Evolutionary conservation across 2,329 filamentous ascomycete genomes (phyloP).

Genomic region (Venturia pyrina): DNA sequence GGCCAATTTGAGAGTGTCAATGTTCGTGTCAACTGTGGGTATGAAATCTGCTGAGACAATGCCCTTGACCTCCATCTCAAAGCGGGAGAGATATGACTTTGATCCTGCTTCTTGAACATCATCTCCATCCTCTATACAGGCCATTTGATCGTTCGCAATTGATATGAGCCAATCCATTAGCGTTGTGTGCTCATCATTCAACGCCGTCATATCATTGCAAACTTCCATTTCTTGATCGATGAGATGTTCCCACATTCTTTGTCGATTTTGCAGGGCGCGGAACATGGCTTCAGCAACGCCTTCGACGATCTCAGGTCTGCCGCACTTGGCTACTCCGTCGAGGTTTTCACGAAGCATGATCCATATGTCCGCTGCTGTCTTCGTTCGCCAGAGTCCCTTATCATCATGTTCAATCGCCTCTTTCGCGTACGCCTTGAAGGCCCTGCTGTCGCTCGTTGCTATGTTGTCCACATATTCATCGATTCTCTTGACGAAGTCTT

Average conservation of each 20-base stretch:
- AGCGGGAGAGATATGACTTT: constrained; percentile 74
- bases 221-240: constrained; percentile 74
- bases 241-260: constrained; percentile 78
- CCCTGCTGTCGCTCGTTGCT: constrained; percentile 67
- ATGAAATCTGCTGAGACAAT: constrained; percentile 74
- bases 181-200: constrained; percentile 62
- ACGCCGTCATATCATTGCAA: constrained; percentile 50
- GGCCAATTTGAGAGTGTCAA: constrained; percentile 69
- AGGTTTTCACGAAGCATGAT: constrained; percentile 94
- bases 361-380: constrained; percentile 90
- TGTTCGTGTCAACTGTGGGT: constrained; percentile 55
- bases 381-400: constrained; percentile 84
- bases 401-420: constrained; percentile 80
- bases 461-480: constrained; percentile 98
- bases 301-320: constrained; percentile 82
- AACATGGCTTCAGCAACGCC: constrained; percentile 97
- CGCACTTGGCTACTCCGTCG: constrained; percentile 70
- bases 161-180: constrained; percentile 87
- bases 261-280: constrained; percentile 68
- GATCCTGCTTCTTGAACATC: constrained; percentile 60
- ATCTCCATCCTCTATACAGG: constrained; percentile 77
- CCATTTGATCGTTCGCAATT: constrained; percentile 96
- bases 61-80: constrained; percentile 72
- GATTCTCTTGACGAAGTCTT: constrained; percentile 88
- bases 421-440: constrained; percentile 67